A percentile compares a stretch with the other conserved stretches of the same genome.
Conservation (phyloP, 257 asterid species). For the Plantago ovata region DNA sequence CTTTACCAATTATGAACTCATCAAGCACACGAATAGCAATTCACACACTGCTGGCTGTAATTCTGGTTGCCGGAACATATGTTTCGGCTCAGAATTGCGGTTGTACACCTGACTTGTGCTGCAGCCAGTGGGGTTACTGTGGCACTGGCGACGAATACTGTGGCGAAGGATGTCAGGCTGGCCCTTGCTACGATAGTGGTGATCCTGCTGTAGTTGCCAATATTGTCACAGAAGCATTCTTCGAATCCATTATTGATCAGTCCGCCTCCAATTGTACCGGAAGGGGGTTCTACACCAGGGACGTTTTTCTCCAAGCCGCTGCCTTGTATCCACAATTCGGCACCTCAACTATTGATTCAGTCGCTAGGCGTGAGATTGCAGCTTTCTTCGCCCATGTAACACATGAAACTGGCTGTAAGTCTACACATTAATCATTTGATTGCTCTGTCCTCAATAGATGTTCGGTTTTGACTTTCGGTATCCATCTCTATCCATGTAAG, state of each 20-base stretch:
- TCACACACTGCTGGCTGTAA: not conserved
- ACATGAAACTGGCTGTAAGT: constrained; percentile 50
- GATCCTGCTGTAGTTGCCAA: no score
- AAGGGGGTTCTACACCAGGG: no score
- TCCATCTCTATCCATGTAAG: no score
- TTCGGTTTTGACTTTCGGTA: no score
- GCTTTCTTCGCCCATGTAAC: constrained; percentile 56
- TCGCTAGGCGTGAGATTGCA: constrained; percentile 43
- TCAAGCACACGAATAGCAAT: not conserved
- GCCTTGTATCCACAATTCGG: constrained; percentile 37
- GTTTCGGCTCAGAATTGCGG: constrained; percentile 7
- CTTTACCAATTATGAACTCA: not conserved
- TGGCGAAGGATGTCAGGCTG: constrained; percentile 43
- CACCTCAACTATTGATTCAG: constrained; percentile 26
- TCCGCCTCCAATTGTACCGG: constrained; percentile 31
- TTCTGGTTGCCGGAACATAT: not conserved
- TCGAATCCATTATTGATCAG: constrained; percentile 29
- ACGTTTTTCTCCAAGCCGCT: constrained; percentile 34
- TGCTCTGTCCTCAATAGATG: no score
- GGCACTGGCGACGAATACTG: constrained; percentile 26
- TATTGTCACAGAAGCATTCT: constrained; percentile 29
- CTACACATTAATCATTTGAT: no score
- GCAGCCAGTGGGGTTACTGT: constrained; percentile 1
- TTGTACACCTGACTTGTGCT: not conserved
- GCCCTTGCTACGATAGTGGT: constrained; percentile 22